These are phyloP conservation scores for Syncephalastrum contaminatum DNA, from an alignment of 371 early-diverging fungal species.

Conservation along the genomic window DNA sequence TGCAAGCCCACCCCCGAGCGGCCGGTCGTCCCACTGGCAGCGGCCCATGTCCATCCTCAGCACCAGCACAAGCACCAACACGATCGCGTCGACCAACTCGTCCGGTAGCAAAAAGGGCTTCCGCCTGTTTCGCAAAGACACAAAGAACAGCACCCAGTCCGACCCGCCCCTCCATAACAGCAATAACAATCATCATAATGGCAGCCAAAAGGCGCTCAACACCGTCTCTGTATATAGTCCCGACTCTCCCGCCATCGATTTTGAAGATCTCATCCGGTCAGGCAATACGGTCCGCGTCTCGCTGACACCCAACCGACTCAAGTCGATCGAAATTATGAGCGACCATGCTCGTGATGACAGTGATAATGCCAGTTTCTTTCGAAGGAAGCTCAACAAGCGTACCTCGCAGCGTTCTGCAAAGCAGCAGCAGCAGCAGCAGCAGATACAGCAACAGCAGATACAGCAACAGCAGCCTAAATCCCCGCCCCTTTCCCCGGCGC, in stretches of 20 bases:
- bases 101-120: slow-evolving; percentile 24
- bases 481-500: not conserved
- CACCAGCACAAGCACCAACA: slow-evolving; percentile 19
- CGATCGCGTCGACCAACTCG: slow-evolving; percentile 10
- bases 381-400: not conserved
- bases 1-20: not conserved
- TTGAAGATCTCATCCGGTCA: slow-evolving; percentile 58
- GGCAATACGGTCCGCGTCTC: slow-evolving; percentile 60
- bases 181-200: not conserved
- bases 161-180: not conserved
- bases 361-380: not conserved
- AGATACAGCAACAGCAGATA: slow-evolving; percentile 4
- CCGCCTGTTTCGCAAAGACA: slow-evolving; percentile 21
- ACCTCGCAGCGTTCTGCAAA: not conserved
- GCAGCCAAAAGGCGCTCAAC: not conserved
- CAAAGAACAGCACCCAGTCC: slow-evolving; percentile 5
- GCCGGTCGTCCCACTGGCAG: slow-evolving; percentile 1
- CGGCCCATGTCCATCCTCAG: slow-evolving; percentile 22
- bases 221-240: slow-evolving; percentile 22
- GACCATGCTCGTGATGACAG: slow-evolving; percentile 4
- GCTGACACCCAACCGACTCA: slow-evolving; percentile 60
- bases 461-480: slow-evolving; percentile 4
- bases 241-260: slow-evolving; percentile 33
- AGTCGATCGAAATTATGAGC: slow-evolving; percentile 46
- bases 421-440: slow-evolving; percentile 4